These are phyloP conservation scores for Aspergillus calidoustus DNA, from an alignment of 2,329 filamentous ascomycete genomes.

Conservation along the genomic window DNA sequence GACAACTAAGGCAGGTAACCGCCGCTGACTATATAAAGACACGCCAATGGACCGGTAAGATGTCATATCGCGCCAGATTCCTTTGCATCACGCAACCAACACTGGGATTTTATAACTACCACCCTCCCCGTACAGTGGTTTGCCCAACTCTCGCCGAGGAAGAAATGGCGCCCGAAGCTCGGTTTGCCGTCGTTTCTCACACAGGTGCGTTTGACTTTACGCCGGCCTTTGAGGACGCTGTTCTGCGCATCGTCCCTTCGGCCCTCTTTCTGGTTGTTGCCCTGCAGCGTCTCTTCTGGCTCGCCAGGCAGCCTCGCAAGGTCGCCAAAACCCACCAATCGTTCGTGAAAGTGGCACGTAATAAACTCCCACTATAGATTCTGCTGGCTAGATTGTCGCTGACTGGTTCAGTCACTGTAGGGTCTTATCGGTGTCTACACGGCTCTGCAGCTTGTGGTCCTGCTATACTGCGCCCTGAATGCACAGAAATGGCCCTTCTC, in stretches of 20 bases:
- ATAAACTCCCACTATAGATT: too few species aligned
- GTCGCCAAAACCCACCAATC: not conserved
- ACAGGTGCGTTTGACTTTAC: not conserved
- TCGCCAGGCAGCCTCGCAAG: not conserved
- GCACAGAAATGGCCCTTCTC: not conserved
- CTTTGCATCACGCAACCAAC: not conserved
- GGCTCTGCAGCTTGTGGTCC: not conserved
- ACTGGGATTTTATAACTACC: not conserved
- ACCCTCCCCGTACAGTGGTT: not conserved
- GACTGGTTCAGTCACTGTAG: too few species aligned
- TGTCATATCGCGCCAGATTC: slow-evolving; percentile 3
- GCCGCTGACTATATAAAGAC: too few species aligned
- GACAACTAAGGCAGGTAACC: too few species aligned
- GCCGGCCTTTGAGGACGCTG: not conserved
- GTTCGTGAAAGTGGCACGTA: not conserved
- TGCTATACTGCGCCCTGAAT: not conserved
- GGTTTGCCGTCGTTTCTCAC: not conserved
- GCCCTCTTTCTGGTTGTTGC: not conserved
- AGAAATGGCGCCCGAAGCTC: not conserved
- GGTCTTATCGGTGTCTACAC: slow-evolving; percentile 2
- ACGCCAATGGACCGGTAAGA: not conserved
- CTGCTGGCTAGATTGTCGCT: too few species aligned
- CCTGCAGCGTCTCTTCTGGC: not conserved
- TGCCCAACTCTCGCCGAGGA: too few species aligned
- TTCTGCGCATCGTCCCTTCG: not conserved